Evolutionary conservation across 2,329 filamentous ascomycete species (phyloP).

Genomic region (Arthrobotrys sinensis): DNA sequence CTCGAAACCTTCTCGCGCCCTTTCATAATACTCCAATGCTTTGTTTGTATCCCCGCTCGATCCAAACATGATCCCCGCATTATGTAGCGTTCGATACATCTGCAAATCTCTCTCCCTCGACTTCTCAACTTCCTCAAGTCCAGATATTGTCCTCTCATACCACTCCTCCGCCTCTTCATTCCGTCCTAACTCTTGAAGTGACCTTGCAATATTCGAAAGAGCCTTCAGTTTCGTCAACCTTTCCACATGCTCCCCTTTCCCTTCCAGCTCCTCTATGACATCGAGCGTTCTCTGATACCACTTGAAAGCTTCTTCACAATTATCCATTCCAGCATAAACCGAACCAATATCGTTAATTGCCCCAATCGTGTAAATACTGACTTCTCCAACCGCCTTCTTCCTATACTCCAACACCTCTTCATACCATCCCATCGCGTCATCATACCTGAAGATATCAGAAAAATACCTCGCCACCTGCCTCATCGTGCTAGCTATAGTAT

Average conservation of each 20-base stretch:
- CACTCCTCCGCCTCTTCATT: constrained; percentile 44
- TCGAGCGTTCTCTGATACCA: not conserved
- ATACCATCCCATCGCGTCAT: not conserved
- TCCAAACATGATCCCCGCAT: not conserved
- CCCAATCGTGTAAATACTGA: not conserved
- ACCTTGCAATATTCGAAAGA: no score
- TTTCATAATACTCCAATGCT: constrained; percentile 2
- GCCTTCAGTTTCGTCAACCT: not conserved
- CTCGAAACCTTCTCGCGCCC: constrained; percentile 27
- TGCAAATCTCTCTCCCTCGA: not conserved
- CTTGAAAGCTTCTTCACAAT: no score
- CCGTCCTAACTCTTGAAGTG: constrained; percentile 5
- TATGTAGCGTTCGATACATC: not conserved
- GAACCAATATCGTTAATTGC: not conserved
- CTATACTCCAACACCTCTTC: not conserved
- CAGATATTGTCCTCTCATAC: constrained; percentile 35
- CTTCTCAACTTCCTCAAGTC: constrained; percentile 33
- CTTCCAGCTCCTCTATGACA: not conserved
- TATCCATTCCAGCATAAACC: no score
- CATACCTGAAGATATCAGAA: not conserved
- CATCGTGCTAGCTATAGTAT: not conserved
- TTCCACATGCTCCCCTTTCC: not conserved
- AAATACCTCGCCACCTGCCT: not conserved
- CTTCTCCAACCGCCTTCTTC: not conserved
- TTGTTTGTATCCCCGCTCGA: not conserved